A percentile compares a stretch with the other conserved stretches of the same genome.
Conservation (phyloP, 2,329 filamentous ascomycete species). For the Paracorniculantispora psalliotae region DNA sequence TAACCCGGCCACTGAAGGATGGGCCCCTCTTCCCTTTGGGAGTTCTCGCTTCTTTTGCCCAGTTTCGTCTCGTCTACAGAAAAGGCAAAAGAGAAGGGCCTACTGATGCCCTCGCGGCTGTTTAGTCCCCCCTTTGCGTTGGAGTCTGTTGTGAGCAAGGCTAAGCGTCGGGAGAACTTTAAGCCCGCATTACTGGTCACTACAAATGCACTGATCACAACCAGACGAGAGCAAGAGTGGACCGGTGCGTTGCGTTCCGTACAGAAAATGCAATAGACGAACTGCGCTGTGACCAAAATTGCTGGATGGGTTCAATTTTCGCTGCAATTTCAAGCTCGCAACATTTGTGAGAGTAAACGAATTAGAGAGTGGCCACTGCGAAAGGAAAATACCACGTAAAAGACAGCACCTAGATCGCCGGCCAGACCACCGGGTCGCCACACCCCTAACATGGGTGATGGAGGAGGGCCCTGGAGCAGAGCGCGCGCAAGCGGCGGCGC, state of each 20-base stretch:
- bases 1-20: not conserved
- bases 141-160: not conserved
- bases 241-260: not conserved
- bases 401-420: not conserved
- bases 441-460: not conserved
- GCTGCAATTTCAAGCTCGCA: not conserved
- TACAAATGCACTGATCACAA: not conserved
- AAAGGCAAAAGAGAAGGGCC: not conserved
- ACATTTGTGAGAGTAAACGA: conserved; percentile 9
- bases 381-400: not conserved
- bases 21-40: not conserved
- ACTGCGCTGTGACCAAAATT: not conserved
- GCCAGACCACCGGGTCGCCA: not conserved
- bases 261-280: not conserved
- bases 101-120: not conserved
- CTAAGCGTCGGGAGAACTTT: not conserved
- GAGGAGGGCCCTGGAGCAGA: not conserved
- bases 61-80: not conserved
- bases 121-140: not conserved
- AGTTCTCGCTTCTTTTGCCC: conserved; percentile 1
- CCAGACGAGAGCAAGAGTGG: not conserved
- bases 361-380: not conserved
- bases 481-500: conserved; percentile 8
- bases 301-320: not conserved
- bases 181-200: conserved; percentile 3